phyloP scores from a whole-genome alignment of 129 eudicot genomes.

The Artemisia annua region DNA sequence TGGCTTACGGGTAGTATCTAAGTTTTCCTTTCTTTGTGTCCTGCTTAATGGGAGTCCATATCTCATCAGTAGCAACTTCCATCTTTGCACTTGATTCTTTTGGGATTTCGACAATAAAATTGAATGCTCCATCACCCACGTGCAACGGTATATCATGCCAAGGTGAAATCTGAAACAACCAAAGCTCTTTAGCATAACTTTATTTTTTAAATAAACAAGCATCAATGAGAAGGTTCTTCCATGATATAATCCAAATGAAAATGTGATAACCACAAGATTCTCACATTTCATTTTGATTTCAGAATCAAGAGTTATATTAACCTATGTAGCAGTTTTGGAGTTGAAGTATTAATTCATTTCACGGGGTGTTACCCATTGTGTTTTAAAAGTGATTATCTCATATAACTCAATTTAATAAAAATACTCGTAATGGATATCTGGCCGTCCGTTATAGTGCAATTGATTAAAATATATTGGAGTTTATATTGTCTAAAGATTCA shows the following conservation, averaged over 20 bases:
- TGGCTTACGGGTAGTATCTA: slow-evolving; percentile 90
- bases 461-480: too few relatives aligned
- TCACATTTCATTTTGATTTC: background rate
- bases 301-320: background rate
- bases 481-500: too few relatives aligned
- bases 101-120: slow-evolving; percentile 89
- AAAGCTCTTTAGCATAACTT: background rate
- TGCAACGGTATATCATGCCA: slow-evolving; percentile 98
- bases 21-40: slow-evolving; percentile 98
- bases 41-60: slow-evolving; percentile 88
- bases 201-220: slow-evolving; percentile 1
- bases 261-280: background rate
- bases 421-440: too few relatives aligned
- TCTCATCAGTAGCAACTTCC: slow-evolving; percentile 99
- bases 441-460: too few relatives aligned
- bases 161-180: slow-evolving; percentile 72
- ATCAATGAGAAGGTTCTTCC: background rate
- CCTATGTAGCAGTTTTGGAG: background rate
- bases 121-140: slow-evolving; percentile 84
- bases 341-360: background rate
- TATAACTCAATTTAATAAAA: background rate
- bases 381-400: background rate
- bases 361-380: too few relatives aligned
- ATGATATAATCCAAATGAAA: background rate
- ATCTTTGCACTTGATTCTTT: slow-evolving; percentile 98